Base-by-base conservation (phyloP, 805 yeast genomes). In the Candida khao-thaluensis region DNA sequence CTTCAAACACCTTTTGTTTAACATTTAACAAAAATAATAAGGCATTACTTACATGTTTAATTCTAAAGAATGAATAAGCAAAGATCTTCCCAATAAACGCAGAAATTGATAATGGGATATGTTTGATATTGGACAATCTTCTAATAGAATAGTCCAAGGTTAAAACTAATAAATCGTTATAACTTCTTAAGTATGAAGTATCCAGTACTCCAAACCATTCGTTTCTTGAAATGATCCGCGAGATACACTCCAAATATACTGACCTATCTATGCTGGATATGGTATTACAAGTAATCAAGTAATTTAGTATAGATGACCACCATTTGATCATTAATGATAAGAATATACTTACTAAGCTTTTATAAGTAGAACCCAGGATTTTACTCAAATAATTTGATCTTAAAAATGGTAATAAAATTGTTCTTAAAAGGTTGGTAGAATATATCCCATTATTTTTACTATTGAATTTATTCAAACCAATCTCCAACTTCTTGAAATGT, bases 31-130 rank as follows among this genome's bases (percentile, higher is more conserved):
- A 52, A 46, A 81, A 81, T 31, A 79, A 53, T 26, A 81, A 54
- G 1, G 82, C 81, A 36, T 69, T 69, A 12, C 83, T 76, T 4
- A 82, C 72, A 18, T 73, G 68, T 0, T 81, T 79, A 3, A 81
- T 59, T 44, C 69, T 62, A 54, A 75, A 74, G 46, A 72, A 84
- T 3, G 79, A 64, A 51, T 79, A 77, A 1, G 89, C 89, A 54
- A 84, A 73, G 3, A 80, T 72, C 51, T 84, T 83, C 5, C 91
- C 91, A 9, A 79, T 64, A 48, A 83, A 82, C 3, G 88, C 87
- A 16, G 78, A 68, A 15, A 75, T 58, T 5, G 82, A 68, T n/a
- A 79, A 57, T 0, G 85, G 69, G 8, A 80, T 62, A 17, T 66
- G 66, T 45, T 80, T 80, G 40, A 70, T 50, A 34, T 69, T 61